phyloP scores from a whole-genome alignment of 805 yeast genomes.

The Blastobotrys mokoenaii region DNA sequence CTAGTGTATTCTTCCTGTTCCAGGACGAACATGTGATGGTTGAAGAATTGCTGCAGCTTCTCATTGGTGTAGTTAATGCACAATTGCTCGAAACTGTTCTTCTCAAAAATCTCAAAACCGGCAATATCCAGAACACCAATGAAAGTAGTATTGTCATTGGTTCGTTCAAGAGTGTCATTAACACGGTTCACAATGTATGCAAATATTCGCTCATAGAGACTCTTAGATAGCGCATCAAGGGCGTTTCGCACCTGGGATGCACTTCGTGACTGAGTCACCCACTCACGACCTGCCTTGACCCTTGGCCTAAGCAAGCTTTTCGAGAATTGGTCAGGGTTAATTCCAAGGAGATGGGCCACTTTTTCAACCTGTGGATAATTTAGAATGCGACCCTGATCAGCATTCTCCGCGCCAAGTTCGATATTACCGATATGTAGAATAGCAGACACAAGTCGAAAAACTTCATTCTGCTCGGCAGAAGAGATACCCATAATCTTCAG shows the following conservation, averaged over 20 bases:
- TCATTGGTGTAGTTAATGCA: conserved; percentile 93
- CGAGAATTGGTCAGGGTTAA: conserved; percentile 44
- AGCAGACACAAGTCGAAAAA: conserved; percentile 62
- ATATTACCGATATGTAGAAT: conserved; percentile 83
- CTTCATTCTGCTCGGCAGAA: conserved; percentile 42
- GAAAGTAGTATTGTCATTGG: conserved; percentile 30
- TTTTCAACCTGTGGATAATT: conserved; percentile 43
- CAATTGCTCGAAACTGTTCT: conserved; percentile 91
- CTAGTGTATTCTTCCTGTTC: conserved; percentile 96
- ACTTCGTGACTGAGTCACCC: conserved; percentile 68
- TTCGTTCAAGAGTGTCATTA: conserved; percentile 52
- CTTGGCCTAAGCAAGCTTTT: conserved; percentile 65
- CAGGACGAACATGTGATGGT: conserved; percentile 89
- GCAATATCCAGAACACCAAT: conserved; percentile 96
- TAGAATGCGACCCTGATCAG: conserved; percentile 69
- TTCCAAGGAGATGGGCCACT: conserved; percentile 58
- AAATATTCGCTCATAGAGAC: conserved; percentile 77
- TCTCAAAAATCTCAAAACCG: conserved; percentile 94
- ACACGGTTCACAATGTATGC: conserved; percentile 67
- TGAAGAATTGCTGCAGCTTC: conserved; percentile 92
- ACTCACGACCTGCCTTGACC: conserved; percentile 86
- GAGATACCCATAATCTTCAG: conserved; percentile 67
- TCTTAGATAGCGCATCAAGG: conserved; percentile 80
- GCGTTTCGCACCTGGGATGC: conserved; percentile 73
- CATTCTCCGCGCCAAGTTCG: conserved; percentile 50